These are phyloP conservation scores for Pholiota microspora DNA, from an alignment of 768 basidiomycete species.

Conservation along the genomic window DNA sequence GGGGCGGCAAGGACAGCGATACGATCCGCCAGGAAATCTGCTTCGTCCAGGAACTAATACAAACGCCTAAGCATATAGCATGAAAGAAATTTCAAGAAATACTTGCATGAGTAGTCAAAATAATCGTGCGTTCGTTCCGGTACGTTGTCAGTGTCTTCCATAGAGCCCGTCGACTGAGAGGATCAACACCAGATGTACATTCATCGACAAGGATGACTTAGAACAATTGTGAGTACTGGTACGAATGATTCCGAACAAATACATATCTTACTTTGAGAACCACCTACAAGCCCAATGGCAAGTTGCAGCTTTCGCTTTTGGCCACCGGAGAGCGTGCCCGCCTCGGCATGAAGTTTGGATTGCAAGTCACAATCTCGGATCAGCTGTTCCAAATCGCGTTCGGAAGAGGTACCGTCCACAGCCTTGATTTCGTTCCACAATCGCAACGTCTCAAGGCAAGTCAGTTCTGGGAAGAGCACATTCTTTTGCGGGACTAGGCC, in stretches of 20 bases:
- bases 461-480: constrained; percentile 74
- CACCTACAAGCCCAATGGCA: constrained; percentile 75
- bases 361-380: constrained; percentile 71
- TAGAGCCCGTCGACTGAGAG: constrained; percentile 71
- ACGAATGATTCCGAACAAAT: not conserved
- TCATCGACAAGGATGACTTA: constrained; percentile 58
- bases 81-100: not conserved
- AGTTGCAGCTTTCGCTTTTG: constrained; percentile 83
- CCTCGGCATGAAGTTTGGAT: constrained; percentile 63
- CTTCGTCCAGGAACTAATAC: constrained; percentile 70
- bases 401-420: constrained; percentile 37
- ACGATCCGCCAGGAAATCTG: constrained; percentile 72
- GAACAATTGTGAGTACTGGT: not conserved
- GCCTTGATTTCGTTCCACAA: constrained; percentile 76
- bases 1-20: constrained; percentile 76
- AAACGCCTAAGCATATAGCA: not conserved
- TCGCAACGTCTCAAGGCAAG: constrained; percentile 68
- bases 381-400: constrained; percentile 63
- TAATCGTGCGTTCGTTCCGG: constrained; percentile 61
- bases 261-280: constrained; percentile 53
- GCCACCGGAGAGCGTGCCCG: constrained; percentile 69
- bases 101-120: constrained; percentile 78
- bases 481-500: constrained; percentile 86
- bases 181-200: constrained; percentile 82
- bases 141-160: constrained; percentile 75